Evolutionary conservation across 108 stramenopile species (phyloP).

Genomic region (Pseudonitzschia multiseries): DNA sequence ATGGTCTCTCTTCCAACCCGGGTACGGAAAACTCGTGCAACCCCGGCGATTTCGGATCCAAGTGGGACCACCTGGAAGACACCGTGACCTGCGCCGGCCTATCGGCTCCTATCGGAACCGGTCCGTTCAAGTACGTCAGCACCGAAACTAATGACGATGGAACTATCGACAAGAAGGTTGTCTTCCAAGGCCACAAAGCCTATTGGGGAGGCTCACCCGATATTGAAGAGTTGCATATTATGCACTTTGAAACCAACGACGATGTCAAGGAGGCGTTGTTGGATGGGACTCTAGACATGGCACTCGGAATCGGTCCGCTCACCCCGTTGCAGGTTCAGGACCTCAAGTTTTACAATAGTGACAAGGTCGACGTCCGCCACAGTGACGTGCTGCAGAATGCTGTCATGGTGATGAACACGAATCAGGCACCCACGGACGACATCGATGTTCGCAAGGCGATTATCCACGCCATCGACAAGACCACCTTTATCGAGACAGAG

Average conservation of each 20-base stretch:
- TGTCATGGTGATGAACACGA: constrained; percentile 51
- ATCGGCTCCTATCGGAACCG: constrained; percentile 52
- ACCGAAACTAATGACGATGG: constrained; percentile 10
- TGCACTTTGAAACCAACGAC: constrained; percentile 35
- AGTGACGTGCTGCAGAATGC: constrained; percentile 51
- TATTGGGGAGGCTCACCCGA: constrained; percentile 54
- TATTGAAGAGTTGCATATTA: constrained; percentile 44
- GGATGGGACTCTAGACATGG: constrained; percentile 48
- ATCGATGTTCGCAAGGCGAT: constrained; percentile 54
- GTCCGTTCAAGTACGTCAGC: constrained; percentile 52
- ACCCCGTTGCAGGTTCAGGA: constrained; percentile 22
- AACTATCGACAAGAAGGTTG: constrained; percentile 45
- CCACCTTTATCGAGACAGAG: constrained; percentile 49
- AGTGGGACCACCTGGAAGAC: constrained; percentile 31
- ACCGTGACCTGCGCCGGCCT: constrained; percentile 61
- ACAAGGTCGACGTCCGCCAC: constrained; percentile 38
- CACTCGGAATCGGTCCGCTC: constrained; percentile 45
- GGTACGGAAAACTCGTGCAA: constrained; percentile 59
- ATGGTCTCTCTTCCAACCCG: constrained; percentile 44
- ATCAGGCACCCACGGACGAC: constrained; percentile 45
- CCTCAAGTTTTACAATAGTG: neutral
- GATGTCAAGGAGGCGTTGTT: constrained; percentile 53
- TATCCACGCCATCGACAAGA: constrained; percentile 71
- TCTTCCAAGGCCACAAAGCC: constrained; percentile 42
- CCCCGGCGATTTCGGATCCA: constrained; percentile 39